Evolutionary conservation across 2,329 filamentous ascomycete genomes (phyloP).

Genomic region (Botrytis cinerea): DNA sequence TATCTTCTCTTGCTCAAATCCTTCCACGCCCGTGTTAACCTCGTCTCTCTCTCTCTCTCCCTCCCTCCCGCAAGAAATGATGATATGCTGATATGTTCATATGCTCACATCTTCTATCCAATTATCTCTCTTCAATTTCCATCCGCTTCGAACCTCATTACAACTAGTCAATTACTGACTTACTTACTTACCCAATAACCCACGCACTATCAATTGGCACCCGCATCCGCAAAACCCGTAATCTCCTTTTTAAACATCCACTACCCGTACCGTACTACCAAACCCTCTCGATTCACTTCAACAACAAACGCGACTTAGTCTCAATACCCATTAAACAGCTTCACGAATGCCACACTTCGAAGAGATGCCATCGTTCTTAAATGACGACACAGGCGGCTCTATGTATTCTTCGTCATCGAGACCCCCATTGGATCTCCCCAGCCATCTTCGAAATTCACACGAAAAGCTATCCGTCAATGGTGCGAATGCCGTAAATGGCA

Average conservation of each 20-base stretch:
- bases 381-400: conserved; percentile 45
- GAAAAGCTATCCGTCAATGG: conserved; percentile 37
- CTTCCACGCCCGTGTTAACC: too few relatives aligned
- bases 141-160: not conserved
- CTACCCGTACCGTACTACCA: not conserved
- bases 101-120: conserved; percentile 29
- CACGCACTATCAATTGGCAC: conserved; percentile 15
- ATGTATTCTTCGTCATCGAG: conserved; percentile 36
- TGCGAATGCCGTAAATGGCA: conserved; percentile 15
- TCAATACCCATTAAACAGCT: conserved; percentile 31
- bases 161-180: not conserved
- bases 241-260: conserved; percentile 19
- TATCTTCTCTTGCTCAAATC: too few relatives aligned
- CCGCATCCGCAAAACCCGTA: conserved; percentile 17
- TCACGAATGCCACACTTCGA: conserved; percentile 47
- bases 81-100: conserved; percentile 26
- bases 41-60: too few relatives aligned
- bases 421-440: conserved; percentile 42
- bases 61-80: not conserved
- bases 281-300: conserved; percentile 19
- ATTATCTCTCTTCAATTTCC: conserved; percentile 20
- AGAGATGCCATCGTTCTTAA: conserved; percentile 55
- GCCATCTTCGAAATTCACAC: conserved; percentile 41
- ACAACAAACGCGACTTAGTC: conserved; percentile 33
- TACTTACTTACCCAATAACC: not conserved